Base-by-base conservation (phyloP, 768 basidiomycete species). In the Saitozyma sp. region DNA sequence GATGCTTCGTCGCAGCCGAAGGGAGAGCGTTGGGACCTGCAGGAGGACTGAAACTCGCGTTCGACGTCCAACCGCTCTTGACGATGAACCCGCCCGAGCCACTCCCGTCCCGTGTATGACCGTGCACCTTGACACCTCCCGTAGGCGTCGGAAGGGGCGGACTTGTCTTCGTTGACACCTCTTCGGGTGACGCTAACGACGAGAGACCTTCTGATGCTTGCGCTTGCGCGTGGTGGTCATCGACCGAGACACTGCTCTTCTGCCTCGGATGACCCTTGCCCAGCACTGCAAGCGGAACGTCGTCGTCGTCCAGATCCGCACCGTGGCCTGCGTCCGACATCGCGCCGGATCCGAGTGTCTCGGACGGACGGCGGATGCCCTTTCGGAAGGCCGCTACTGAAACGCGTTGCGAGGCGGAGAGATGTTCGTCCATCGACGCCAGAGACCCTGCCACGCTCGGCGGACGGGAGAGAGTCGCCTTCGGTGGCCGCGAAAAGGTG, bases 301-400 rank as follows among this genome's bases (percentile, higher is more conserved):
- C 73, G 48, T 75, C 74, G 16, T 75, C 71, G 13, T 68, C 68
- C 38, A 29, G 42, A 6, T 13, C 61, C 59, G 64, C 61, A 51
- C 49, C 66, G 56, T n/a, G 55, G n/a, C 56, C 29, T 29, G 29
- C 29, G 29, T 29, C 29, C 29, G 29, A 29, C 5, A 29, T 5
- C 29, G 29, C 29, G 29, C 29, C 29, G 29, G 29, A 29, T 29
- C 29, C 29, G 60, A 55, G 0, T 10, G 40, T 10, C 54, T 75
- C 74, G 41, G 69, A 70, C 8, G 70, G 69, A 37, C 74, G 45
- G 38, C 74, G 56, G 11, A 73, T 68, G 6, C 68, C 71, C 51
- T 64, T 67, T 40, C 72, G 54, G 56, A 76, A 76, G 4, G 74
- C 74, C 7, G 69, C 74, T 4, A 68, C 74, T 14, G 62, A 65